These are phyloP conservation scores for Plasmopara viticola DNA, from an alignment of 352 stramenopile species.

Conservation along the genomic window DNA sequence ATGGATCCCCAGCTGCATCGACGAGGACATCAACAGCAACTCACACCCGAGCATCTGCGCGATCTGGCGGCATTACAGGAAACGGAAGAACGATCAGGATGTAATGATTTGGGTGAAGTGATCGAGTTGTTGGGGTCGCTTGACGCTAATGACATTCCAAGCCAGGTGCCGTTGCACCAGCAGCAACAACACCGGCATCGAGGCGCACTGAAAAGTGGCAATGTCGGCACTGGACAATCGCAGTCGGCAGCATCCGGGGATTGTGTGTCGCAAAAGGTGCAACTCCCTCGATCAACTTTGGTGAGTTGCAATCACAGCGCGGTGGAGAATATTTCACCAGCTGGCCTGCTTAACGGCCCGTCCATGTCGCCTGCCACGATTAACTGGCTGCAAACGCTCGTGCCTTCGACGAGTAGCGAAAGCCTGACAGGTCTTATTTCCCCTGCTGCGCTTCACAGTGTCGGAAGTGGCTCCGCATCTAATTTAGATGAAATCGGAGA, in stretches of 20 bases:
- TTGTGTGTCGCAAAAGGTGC: conserved; percentile 28
- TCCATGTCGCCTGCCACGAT: no score
- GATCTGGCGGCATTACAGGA: conserved; percentile 34
- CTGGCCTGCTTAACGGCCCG: conserved; percentile 15
- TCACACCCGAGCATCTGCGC: conserved; percentile 17
- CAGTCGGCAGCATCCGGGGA: conserved; percentile 2
- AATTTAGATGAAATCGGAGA: conserved; percentile 9
- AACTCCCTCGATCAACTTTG: conserved; percentile 44
- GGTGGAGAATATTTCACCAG: conserved; percentile 50
- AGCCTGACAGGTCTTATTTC: conserved; percentile 57
- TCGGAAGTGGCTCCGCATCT: conserved; percentile 15
- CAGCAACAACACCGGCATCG: conserved; percentile 8
- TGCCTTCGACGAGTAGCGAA: conserved; percentile 56
- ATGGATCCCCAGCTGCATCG: conserved; percentile 3
- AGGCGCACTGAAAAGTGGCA: not conserved
- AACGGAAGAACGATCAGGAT: conserved; percentile 30
- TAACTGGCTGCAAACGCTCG: conserved; percentile 25
- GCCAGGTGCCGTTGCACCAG: conserved; percentile 16
- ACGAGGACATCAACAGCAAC: conserved; percentile 8
- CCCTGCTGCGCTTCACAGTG: conserved; percentile 35
- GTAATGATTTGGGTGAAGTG: conserved; percentile 61
- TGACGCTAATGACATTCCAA: conserved; percentile 41
- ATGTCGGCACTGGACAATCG: conserved; percentile 3
- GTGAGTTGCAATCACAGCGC: conserved; percentile 33
- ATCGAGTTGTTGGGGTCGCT: conserved; percentile 65